Conservation (phyloP, 2,329 filamentous ascomycete species). For the Colletotrichum sp. region DNA sequence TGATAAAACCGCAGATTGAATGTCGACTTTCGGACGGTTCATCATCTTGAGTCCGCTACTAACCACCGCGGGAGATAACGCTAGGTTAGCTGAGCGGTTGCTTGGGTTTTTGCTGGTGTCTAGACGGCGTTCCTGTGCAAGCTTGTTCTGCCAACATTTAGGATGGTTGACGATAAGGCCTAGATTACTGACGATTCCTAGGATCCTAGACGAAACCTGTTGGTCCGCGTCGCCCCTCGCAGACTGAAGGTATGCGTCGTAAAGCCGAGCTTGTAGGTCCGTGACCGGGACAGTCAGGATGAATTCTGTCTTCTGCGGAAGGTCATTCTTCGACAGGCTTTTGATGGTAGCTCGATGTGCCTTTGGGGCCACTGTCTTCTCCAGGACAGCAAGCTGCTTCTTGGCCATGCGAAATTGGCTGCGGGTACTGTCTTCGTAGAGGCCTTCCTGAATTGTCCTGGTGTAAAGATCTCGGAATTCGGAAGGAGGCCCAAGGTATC, state of each 20-base stretch:
- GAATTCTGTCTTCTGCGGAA: conserved; percentile 83
- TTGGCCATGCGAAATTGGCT: conserved; percentile 63
- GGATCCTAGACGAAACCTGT: conserved; percentile 24
- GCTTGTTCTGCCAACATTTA: conserved; percentile 45
- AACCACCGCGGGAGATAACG: neutral
- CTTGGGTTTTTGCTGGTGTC: conserved; percentile 6
- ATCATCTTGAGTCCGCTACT: conserved; percentile 39
- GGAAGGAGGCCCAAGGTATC: conserved; percentile 70
- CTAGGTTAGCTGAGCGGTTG: neutral
- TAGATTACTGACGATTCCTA: conserved; percentile 45
- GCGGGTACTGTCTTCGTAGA: conserved; percentile 67
- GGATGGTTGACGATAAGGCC: conserved; percentile 59
- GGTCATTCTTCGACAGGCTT: conserved; percentile 64
- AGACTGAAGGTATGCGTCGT: conserved; percentile 51
- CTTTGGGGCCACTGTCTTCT: conserved; percentile 76
- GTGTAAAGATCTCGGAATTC: conserved; percentile 78
- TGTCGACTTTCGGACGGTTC: conserved; percentile 34
- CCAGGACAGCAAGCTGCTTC: conserved; percentile 73
- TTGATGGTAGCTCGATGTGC: conserved; percentile 75
- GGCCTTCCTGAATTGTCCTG: conserved; percentile 74
- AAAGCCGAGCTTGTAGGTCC: conserved; percentile 66
- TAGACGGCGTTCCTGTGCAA: conserved; percentile 24
- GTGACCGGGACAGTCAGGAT: conserved; percentile 78
- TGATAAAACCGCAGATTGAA: conserved; percentile 60
- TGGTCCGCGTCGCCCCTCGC: neutral